phyloP scores from a whole-genome alignment of 1,139 yeast species.

The Komagataea norvegica region DNA sequence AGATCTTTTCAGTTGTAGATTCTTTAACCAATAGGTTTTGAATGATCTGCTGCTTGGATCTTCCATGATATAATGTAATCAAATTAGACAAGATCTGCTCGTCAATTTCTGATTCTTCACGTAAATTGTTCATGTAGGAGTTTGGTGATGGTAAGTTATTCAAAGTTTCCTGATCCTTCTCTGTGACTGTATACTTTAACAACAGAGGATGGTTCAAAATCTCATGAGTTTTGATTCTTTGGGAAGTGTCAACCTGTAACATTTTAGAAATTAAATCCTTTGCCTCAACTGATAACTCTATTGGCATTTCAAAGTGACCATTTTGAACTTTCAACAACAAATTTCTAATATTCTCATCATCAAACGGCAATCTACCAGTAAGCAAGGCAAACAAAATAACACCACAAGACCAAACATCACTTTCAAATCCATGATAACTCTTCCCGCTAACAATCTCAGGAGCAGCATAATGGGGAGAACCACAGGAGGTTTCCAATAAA shows the following conservation, averaged over 20 bases:
- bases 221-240: constrained; percentile 70
- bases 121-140: constrained; percentile 50
- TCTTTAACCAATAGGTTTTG: constrained; percentile 51
- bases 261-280: constrained; percentile 64
- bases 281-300: constrained; percentile 60
- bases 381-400: constrained; percentile 71
- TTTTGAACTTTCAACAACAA: constrained; percentile 68
- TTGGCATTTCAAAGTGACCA: constrained; percentile 71
- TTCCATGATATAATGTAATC: constrained; percentile 71
- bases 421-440: constrained; percentile 76
- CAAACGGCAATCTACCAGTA: constrained; percentile 78
- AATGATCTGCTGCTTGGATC: constrained; percentile 53
- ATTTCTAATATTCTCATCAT: constrained; percentile 72
- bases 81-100: constrained; percentile 61
- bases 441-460: constrained; percentile 80
- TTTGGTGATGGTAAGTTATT: constrained; percentile 60
- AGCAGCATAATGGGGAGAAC: constrained; percentile 84
- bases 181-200: constrained; percentile 45
- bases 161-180: constrained; percentile 36
- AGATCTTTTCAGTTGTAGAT: constrained; percentile 68
- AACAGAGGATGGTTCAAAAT: constrained; percentile 76
- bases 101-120: constrained; percentile 48
- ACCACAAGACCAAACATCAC: constrained; percentile 87
- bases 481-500: constrained; percentile 73
- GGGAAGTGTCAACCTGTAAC: constrained; percentile 73